phyloP scores from a whole-genome alignment of 2,329 filamentous ascomycete species.

The Thelonectria discophora region DNA sequence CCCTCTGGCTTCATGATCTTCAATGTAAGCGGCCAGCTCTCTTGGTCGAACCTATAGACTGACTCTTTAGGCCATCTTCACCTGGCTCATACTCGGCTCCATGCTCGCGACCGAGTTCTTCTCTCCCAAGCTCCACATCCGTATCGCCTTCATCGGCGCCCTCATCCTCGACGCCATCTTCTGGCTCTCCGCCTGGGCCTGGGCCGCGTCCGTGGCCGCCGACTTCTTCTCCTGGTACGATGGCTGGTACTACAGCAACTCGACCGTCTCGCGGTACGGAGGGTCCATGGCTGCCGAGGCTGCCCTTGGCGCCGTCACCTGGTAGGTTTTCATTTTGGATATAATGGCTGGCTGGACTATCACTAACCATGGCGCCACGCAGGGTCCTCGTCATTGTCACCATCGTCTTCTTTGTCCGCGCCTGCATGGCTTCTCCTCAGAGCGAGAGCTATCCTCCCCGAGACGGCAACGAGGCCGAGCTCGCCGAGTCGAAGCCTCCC shows the following conservation, averaged over 20 bases:
- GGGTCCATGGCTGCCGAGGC: conserved; percentile 50
- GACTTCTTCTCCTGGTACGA: conserved; percentile 39
- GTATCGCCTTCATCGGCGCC: conserved; percentile 47
- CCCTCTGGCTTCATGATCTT: conserved; percentile 57
- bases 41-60: no score
- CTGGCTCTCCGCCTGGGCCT: conserved; percentile 52
- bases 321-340: conserved; percentile 41
- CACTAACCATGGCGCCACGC: not conserved
- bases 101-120: conserved; percentile 49
- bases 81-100: conserved; percentile 52
- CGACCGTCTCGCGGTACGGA: conserved; percentile 36
- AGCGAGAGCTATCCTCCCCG: conserved; percentile 23
- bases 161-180: conserved; percentile 53
- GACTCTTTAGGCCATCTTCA: conserved; percentile 50
- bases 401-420: conserved; percentile 51
- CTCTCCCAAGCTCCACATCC: conserved; percentile 47
- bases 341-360: not conserved
- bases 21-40: conserved; percentile 52
- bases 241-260: conserved; percentile 25
- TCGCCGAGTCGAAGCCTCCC: conserved; percentile 27
- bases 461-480: conserved; percentile 25
- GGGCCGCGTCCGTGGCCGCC: conserved; percentile 50
- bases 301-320: conserved; percentile 53
- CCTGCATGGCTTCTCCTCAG: conserved; percentile 39
- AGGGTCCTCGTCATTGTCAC: conserved; percentile 53